A percentile compares a stretch with the other conserved stretches of the same genome.
phyloP scores from a whole-genome alignment of 345 rosid genomes.

The Syzygium aqueum region DNA sequence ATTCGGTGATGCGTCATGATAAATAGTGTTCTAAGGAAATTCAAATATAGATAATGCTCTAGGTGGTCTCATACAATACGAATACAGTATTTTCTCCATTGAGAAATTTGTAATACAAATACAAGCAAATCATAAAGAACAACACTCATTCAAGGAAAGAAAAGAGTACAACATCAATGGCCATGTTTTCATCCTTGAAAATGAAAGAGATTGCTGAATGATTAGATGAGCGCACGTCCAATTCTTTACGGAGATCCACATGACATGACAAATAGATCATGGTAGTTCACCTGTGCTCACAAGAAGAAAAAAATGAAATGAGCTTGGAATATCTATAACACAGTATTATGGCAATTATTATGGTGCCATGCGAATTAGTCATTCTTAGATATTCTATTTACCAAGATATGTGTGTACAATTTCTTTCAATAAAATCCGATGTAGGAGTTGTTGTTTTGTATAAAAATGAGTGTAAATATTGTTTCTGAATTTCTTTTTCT shows the following conservation, averaged over 20 bases:
- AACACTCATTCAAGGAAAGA: neutral
- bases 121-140: neutral
- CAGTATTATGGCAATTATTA: neutral
- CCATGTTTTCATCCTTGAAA: neutral
- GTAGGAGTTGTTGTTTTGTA: neutral
- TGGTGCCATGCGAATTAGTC: neutral
- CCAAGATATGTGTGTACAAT: neutral
- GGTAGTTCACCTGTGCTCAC: accelerated
- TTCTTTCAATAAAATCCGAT: neutral
- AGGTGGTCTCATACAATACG: accelerated
- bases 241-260: neutral
- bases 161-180: accelerated
- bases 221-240: neutral
- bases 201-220: neutral
- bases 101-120: neutral
- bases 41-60: neutral
- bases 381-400: accelerated
- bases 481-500: neutral
- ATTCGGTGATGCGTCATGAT: neutral
- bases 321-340: neutral
- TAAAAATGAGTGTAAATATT: too few species aligned
- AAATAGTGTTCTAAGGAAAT: neutral
- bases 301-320: neutral
- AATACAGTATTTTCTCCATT: neutral
- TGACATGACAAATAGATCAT: neutral